Base-by-base conservation (phyloP, 2,329 filamentous ascomycete species). In the Aspergillus novoparasiticus region DNA sequence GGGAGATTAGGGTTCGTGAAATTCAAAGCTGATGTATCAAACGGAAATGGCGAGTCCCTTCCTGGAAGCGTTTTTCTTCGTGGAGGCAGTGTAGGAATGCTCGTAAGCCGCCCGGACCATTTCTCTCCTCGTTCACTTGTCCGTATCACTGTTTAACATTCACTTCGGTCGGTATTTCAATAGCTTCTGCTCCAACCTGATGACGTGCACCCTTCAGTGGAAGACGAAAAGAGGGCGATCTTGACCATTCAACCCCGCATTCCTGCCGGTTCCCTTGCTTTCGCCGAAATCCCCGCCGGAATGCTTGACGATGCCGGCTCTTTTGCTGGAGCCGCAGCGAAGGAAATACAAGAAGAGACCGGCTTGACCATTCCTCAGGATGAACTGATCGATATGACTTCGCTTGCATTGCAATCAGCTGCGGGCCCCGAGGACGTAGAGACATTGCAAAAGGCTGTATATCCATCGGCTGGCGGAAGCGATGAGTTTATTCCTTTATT, bases 401-500 rank as follows among this genome's bases (percentile, higher is more conserved):
- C 81, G 6, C 76, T 87, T 4, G 82, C 84, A 2, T 66, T 84
- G 4, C 66, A 75, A 19, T 65, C 65, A 8, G 57, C 58, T 8
- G 60, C 64, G 39, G 63, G 66, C 8, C 36, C 62, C 2, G 65
- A 62, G 19, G 68, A 72, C 4, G 71, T 71, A 0, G 76, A 83
- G 68, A 67, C 70, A 1, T 66, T 86, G 11, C 82, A 84, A 63
- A 74, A 79, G 57, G 84, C 79, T 0, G 77, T 86, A 54, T 87
- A 87, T 68, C 83, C 85, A 0, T 83, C 80, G 14, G 76, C 83
- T 0, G 86, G 86, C 2, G 86, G 83, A 2, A 84, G 83, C 62
- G 86, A 88, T 70, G 86, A 88, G 64, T 87, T 85, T 66, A 83
- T 87, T 30, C 84, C 85, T 0, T 69, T 87, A 6, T 85, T 87